These are phyloP conservation scores for Bipolaris cookei DNA, from an alignment of 2,329 filamentous ascomycete genomes.

Conservation along the genomic window DNA sequence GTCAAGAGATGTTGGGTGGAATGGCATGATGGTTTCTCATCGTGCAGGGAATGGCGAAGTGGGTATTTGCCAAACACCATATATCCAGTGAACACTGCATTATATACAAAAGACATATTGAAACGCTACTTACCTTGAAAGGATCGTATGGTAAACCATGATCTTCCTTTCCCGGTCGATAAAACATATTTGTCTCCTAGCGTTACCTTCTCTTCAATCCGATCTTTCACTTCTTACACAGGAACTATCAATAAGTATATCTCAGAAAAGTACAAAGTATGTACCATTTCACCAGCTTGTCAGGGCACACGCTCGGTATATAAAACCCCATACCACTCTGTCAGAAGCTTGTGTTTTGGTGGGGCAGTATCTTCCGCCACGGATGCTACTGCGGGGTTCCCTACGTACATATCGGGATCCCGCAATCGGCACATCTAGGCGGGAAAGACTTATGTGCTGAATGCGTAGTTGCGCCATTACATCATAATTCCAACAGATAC, in stretches of 20 bases:
- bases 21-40: not conserved
- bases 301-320: not conserved
- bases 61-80: not conserved
- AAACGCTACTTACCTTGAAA: constrained; percentile 56
- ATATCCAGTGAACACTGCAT: not conserved
- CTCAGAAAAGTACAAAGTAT: not conserved
- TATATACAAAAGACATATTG: not conserved
- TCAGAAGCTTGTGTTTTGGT: not conserved
- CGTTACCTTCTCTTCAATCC: too few species aligned
- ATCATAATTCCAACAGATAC: not conserved
- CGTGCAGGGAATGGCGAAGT: too few species aligned
- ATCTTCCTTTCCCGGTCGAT: constrained; percentile 60
- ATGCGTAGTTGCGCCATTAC: not conserved
- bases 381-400: constrained; percentile 11
- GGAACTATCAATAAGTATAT: not conserved
- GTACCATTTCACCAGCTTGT: not conserved
- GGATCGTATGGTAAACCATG: constrained; percentile 62
- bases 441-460: not conserved
- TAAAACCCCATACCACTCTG: not conserved
- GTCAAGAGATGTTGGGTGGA: too few species aligned
- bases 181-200: constrained; percentile 53
- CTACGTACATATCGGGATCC: not conserved
- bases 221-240: not conserved
- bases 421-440: constrained; percentile 4
- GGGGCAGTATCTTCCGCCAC: not conserved